These are phyloP conservation scores for Ophiognomonia clavigignenti-juglandacearum DNA, from an alignment of 2,329 filamentous ascomycete species.

Conservation along the genomic window DNA sequence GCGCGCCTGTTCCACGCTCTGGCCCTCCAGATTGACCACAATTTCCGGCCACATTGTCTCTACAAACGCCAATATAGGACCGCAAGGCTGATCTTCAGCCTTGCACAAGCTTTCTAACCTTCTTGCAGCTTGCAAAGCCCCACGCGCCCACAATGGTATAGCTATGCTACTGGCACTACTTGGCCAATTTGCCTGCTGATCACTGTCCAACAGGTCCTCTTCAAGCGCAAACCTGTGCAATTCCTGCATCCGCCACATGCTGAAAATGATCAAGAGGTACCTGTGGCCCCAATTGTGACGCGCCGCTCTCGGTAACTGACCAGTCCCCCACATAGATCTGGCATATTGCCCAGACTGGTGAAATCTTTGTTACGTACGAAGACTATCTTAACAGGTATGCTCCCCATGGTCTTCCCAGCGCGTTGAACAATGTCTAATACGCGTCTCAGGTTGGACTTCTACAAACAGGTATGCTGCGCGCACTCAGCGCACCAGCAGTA, in stretches of 20 bases:
- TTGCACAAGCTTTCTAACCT: conserved; percentile 32
- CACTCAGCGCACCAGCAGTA: neutral
- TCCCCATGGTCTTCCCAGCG: conserved; percentile 1
- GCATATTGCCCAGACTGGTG: conserved; percentile 84
- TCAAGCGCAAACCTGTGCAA: conserved; percentile 91
- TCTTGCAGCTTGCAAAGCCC: conserved; percentile 13
- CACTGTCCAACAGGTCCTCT: conserved; percentile 67
- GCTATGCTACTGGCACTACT: conserved; percentile 11
- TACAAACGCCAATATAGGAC: conserved; percentile 19
- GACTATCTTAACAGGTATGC: conserved; percentile 77
- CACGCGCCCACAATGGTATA: conserved; percentile 29
- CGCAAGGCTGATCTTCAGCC: conserved; percentile 34
- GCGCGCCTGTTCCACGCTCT: conserved; percentile 13
- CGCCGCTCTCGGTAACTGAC: conserved; percentile 14
- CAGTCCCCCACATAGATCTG: conserved; percentile 62
- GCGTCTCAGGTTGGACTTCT: conserved; percentile 74
- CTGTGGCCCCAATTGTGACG: neutral
- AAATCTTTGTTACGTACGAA: conserved; percentile 86
- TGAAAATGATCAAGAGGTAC: conserved; percentile 77
- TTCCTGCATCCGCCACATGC: conserved; percentile 68
- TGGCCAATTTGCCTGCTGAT: conserved; percentile 19
- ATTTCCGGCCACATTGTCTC: conserved; percentile 19
- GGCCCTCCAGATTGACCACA: conserved; percentile 9
- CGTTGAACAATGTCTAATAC: conserved; percentile 25
- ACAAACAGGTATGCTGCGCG: conserved; percentile 65